Conservation (phyloP, 306 rosid genomes). For the Citrullus amarus region DNA sequence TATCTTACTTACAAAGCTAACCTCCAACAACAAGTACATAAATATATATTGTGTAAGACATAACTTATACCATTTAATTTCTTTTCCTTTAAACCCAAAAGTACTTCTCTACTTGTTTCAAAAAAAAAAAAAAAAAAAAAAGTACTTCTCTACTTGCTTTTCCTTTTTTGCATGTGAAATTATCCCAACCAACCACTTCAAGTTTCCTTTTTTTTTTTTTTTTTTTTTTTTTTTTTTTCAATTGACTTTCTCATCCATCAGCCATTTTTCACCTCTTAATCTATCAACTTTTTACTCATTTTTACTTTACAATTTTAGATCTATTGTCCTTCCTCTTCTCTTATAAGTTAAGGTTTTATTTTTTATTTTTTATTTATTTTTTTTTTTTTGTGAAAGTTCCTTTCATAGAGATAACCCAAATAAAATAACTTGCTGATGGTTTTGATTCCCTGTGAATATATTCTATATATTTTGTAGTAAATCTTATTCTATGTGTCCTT, state of each 20-base stretch:
- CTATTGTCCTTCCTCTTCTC: background rate
- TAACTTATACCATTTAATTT: background rate
- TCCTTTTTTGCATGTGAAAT: background rate
- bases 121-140: too few relatives aligned
- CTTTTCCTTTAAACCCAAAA: background rate
- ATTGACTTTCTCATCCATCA: background rate
- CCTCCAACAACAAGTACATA: background rate
- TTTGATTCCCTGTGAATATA: background rate
- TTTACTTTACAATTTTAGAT: background rate
- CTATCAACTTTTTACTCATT: background rate
- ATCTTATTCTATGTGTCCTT: background rate
- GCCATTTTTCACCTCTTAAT: background rate
- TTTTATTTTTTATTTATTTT: background rate
- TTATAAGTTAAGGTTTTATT: too few relatives aligned
- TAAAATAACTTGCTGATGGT: background rate
- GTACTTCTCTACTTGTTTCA: background rate
- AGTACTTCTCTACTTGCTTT: background rate
- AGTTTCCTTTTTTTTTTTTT: background rate
- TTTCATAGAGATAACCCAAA: background rate
- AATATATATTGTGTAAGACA: background rate
- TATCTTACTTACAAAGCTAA: background rate
- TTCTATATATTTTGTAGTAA: background rate
- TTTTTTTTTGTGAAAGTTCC: background rate
- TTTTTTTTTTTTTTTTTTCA: background rate
- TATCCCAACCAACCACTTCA: background rate